phyloP scores from a whole-genome alignment of 345 rosid genomes.

The Erysimum cheiranthoides region DNA sequence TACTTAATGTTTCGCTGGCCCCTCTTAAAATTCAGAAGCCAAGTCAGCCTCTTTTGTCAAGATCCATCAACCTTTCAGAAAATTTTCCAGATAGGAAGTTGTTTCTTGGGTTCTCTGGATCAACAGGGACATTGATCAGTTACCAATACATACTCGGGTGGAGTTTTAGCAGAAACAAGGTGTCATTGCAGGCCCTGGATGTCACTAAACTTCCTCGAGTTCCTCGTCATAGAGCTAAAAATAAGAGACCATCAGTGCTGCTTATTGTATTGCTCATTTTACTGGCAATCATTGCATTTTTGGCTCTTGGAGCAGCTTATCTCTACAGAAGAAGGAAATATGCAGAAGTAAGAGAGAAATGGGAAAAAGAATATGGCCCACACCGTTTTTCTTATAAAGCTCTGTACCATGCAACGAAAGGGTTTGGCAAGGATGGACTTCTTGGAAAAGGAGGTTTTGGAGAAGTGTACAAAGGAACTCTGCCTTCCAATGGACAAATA shows the following conservation, averaged over 20 bases:
- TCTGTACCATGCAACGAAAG: constrained; percentile 54
- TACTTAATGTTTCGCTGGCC: constrained; percentile 56
- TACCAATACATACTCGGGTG: constrained; percentile 67
- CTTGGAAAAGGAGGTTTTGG: constrained; percentile 62
- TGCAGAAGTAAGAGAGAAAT: constrained; percentile 53
- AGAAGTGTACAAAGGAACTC: constrained; percentile 56
- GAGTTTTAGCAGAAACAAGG: constrained; percentile 56
- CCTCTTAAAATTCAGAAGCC: constrained; percentile 51
- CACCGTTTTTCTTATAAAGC: constrained; percentile 50
- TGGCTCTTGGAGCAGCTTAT: constrained; percentile 41
- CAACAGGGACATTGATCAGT: constrained; percentile 52
- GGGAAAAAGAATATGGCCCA: constrained; percentile 60
- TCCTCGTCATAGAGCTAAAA: constrained; percentile 43
- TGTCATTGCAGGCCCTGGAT: constrained; percentile 47
- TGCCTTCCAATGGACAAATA: constrained; percentile 49
- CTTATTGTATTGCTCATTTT: constrained; percentile 22
- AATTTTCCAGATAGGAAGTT: constrained; percentile 46
- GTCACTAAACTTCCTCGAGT: constrained; percentile 56
- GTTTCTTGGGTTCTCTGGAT: constrained; percentile 68
- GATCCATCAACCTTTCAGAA: constrained; percentile 52
- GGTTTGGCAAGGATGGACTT: constrained; percentile 48
- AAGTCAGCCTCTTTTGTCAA: constrained; percentile 56
- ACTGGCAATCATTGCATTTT: constrained; percentile 24
- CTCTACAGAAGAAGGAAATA: constrained; percentile 43
- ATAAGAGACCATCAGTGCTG: neutral